Base-by-base conservation (phyloP, 495 filamentous ascomycete genomes). In the Daldinia loculata region DNA sequence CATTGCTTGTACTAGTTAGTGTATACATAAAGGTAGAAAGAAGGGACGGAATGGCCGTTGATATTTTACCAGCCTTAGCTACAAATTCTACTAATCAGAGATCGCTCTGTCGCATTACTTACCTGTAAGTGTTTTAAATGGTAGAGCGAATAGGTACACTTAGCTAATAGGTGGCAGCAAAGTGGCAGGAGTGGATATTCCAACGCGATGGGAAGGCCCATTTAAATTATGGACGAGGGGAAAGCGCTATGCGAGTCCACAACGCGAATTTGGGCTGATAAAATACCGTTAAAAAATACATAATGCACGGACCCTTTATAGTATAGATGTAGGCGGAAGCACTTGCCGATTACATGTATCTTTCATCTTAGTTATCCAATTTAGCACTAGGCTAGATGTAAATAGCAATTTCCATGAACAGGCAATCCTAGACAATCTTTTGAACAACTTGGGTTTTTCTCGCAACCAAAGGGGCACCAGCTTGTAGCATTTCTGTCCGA, bases 341-440 rank as follows among this genome's bases (percentile, higher is more conserved):
- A 59, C 8, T 8, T 38, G 12, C 19, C 48, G 14, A 26, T 6
- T n/a, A n/a, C 0, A 73, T 63, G 66, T 69, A 69, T 39, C 60
- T 61, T 27, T n/a, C 22, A 73, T 63, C 70, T 15, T 19, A n/a
- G n/a, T n/a, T n/a, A 52, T 36, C 58, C 53, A 58, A 60, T 73
- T 69, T 66, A 59, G 53, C 66, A 72, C 70, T 69, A 69, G 58
- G 39, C 66, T 69, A 66, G 62, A 73, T 69, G 41, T 53, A 66
- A 53, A 66, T 69, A 69, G 70, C 58, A 73, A 73, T 73, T 73
- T 73, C 70, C 62, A 73, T 73, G 52, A 66, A 69, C 70, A 69
- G 45, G 70, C 66, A 58, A 73, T 69, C 70, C 70, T 66, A 48
- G 70, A 73, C 70, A 66, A 69, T 29, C 38, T 69, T 71, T 73